Percentiles rank a stretch among this genome's conserved stretches.
Conservation (phyloP, 257 asterid genomes). For the Euphrasia confusa region DNA sequence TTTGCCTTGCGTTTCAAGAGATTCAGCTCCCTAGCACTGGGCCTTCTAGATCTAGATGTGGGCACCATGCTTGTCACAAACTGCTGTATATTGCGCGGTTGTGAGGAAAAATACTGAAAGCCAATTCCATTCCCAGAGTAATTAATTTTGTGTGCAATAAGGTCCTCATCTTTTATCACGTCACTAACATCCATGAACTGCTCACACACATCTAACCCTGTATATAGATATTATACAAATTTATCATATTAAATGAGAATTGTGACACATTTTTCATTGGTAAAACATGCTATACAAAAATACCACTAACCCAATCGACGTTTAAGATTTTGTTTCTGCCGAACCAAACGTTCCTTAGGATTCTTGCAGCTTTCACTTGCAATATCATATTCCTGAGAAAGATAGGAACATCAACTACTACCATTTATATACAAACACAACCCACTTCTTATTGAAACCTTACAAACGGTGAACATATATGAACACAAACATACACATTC, state of each 20-base stretch:
- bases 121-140: constrained; percentile 60
- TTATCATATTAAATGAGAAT: constrained; percentile 20
- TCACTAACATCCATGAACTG: constrained; percentile 98
- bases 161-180: constrained; percentile 94
- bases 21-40: constrained; percentile 98
- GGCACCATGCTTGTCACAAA: constrained; percentile 81
- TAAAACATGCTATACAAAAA: constrained; percentile 15
- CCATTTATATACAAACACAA: constrained; percentile 14
- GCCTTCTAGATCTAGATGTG: constrained; percentile 78
- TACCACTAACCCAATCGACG: constrained; percentile 83
- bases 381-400: constrained; percentile 83
- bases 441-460: constrained; percentile 6
- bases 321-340: constrained; percentile 87
- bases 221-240: constrained; percentile 22
- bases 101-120: constrained; percentile 61
- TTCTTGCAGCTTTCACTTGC: constrained; percentile 74
- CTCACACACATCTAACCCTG: constrained; percentile 95
- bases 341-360: constrained; percentile 80
- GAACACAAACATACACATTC: constrained; percentile 8
- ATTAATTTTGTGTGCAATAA: constrained; percentile 56
- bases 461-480: constrained; percentile 5
- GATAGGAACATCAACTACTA: constrained; percentile 24
- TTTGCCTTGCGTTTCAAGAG: constrained; percentile 93
- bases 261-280: constrained; percentile 5
- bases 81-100: constrained; percentile 65